Evolutionary conservation across 1,284 basidiomycete genomes (phyloP).

Genomic region (Cryptococcus sp.): DNA sequence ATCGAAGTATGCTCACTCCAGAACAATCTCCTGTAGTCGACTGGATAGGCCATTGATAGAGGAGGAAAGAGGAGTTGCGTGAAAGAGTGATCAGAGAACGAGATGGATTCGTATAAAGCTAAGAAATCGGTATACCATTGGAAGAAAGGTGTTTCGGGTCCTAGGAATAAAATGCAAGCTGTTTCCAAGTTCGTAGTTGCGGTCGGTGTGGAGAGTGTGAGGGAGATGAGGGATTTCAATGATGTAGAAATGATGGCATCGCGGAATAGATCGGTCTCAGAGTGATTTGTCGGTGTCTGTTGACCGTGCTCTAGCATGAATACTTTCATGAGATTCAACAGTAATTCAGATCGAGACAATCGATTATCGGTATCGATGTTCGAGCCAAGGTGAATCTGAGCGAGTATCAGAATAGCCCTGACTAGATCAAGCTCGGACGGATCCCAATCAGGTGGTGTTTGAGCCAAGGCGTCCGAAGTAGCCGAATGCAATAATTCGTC

Average conservation of each 20-base stretch:
- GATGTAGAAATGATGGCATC: slow-evolving; percentile 54
- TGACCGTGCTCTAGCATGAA: slow-evolving; percentile 85
- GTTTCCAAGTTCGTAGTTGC: slow-evolving; percentile 54
- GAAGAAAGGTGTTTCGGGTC: slow-evolving; percentile 68
- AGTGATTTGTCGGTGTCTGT: slow-evolving; percentile 47
- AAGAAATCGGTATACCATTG: slow-evolving; percentile 92
- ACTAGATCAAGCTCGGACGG: slow-evolving; percentile 75
- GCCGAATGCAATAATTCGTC: slow-evolving; percentile 78
- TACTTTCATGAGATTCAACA: slow-evolving; percentile 82
- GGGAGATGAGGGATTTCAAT: slow-evolving; percentile 57
- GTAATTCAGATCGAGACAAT: slow-evolving; percentile 31
- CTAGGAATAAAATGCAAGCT: slow-evolving; percentile 61
- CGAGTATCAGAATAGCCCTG: slow-evolving; percentile 60
- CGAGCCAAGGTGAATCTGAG: slow-evolving; percentile 41
- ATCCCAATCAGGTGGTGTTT: slow-evolving; percentile 68
- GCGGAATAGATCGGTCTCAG: slow-evolving; percentile 51
- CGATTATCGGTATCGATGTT: not conserved
- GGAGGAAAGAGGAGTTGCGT: slow-evolving; percentile 72
- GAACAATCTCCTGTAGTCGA: slow-evolving; percentile 77
- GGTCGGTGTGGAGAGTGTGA: not conserved
- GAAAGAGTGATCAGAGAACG: slow-evolving; percentile 77
- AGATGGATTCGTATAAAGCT: slow-evolving; percentile 81
- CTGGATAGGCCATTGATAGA: slow-evolving; percentile 61
- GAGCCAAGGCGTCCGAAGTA: slow-evolving; percentile 64
- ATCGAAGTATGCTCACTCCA: slow-evolving; percentile 71